A percentile compares a stretch with the other conserved stretches of the same genome.
phyloP scores from a whole-genome alignment of 257 asterid genomes.

The Cinchona pubescens region DNA sequence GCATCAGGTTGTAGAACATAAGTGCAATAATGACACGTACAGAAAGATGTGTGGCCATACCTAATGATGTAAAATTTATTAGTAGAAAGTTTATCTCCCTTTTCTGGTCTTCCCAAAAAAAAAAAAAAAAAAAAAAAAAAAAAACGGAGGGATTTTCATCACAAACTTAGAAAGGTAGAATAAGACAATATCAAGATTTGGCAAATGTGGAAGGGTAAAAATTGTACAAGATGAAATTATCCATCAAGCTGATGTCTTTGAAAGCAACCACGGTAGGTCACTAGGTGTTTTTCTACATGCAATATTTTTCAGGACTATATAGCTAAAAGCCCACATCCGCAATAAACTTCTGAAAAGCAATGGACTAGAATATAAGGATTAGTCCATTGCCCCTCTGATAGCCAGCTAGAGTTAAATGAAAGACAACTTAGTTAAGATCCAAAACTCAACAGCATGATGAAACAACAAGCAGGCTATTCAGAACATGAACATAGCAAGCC shows the following conservation, averaged over 20 bases:
- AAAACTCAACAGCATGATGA: slow-evolving; percentile 34
- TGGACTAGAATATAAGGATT: slow-evolving; percentile 3
- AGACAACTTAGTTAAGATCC: background rate
- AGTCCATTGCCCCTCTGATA: background rate
- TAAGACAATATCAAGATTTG: background rate
- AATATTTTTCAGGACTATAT: slow-evolving; percentile 30
- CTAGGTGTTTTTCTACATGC: slow-evolving; percentile 8
- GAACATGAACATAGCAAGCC: slow-evolving; percentile 18
- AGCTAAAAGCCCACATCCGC: slow-evolving; percentile 29
- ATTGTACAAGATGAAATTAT: slow-evolving; percentile 13
- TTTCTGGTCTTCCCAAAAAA: no score
- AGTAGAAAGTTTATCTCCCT: no score
- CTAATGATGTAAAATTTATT: no score
- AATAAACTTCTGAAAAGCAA: slow-evolving; percentile 4
- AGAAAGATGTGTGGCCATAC: background rate
- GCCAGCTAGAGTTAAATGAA: background rate
- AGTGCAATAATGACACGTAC: background rate
- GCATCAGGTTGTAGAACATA: background rate
- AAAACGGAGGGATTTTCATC: slow-evolving; percentile 2
- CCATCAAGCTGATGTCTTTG: slow-evolving; percentile 28
- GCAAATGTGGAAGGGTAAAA: slow-evolving; percentile 10
- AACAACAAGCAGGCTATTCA: slow-evolving; percentile 32
- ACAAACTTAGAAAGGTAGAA: background rate
- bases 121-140: no score
- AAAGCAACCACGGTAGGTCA: slow-evolving; percentile 25